Percentiles rank a stretch among this genome's conserved stretches.
Evolutionary conservation across 2,329 filamentous ascomycete genomes (phyloP).

Genomic region (Plectosphaerella cucumerina): DNA sequence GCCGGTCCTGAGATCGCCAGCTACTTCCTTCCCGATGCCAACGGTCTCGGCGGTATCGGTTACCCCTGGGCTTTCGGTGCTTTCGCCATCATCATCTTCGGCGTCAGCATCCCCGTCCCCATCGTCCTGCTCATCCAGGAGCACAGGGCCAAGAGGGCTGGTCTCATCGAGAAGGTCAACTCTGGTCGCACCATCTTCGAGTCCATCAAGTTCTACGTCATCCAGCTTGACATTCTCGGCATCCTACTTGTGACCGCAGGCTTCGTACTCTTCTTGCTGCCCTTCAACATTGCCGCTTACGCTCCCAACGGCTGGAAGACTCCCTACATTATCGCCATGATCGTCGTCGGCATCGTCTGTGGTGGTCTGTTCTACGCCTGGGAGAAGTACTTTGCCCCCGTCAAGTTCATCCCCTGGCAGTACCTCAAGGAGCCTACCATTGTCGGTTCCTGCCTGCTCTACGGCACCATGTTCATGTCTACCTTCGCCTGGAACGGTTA

Average conservation of each 20-base stretch:
- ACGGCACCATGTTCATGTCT: conserved; percentile 34
- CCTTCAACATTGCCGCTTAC: conserved; percentile 46
- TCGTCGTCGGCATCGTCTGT: conserved; percentile 44
- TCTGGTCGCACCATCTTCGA: conserved; percentile 42
- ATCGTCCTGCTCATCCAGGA: conserved; percentile 28
- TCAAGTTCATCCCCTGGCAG: conserved; percentile 52
- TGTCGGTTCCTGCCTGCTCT: conserved; percentile 37
- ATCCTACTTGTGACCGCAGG: conserved; percentile 44
- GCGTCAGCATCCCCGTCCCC: conserved; percentile 33
- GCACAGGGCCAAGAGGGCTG: conserved; percentile 45
- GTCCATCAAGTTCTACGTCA: conserved; percentile 46
- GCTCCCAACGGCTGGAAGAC: conserved; percentile 37
- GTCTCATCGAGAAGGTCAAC: conserved; percentile 35
- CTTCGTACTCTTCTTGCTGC: conserved; percentile 50
- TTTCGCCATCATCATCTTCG: conserved; percentile 58
- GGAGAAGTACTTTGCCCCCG: conserved; percentile 52
- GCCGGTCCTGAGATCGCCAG: conserved; percentile 36
- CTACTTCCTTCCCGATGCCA: conserved; percentile 30
- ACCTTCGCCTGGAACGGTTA: conserved; percentile 41
- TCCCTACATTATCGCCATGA: conserved; percentile 40
- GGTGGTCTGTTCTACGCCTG: conserved; percentile 47
- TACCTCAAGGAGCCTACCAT: conserved; percentile 47
- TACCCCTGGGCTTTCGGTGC: conserved; percentile 53
- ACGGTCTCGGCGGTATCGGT: conserved; percentile 9
- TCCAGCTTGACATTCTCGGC: conserved; percentile 55